A percentile compares a stretch with the other conserved stretches of the same genome.
Evolutionary conservation across 2,329 filamentous ascomycete species (phyloP).

Genomic region (Rhynchosporium secalis): DNA sequence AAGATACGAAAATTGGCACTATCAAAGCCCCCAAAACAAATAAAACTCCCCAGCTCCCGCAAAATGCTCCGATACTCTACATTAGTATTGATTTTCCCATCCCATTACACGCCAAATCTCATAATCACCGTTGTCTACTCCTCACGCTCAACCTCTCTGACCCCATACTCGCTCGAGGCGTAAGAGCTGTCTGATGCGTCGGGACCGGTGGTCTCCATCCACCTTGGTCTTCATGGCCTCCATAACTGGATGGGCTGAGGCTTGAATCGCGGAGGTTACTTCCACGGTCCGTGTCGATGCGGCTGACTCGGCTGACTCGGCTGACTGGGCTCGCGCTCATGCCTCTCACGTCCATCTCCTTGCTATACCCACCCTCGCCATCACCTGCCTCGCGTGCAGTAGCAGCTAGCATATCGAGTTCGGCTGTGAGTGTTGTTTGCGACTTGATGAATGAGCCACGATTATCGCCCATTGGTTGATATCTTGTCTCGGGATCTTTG

Average conservation of each 20-base stretch:
- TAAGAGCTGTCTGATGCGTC: slow-evolving; percentile 1
- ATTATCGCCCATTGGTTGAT: slow-evolving; percentile 96
- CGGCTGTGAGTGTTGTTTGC: slow-evolving; percentile 81
- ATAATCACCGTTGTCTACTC: neutral
- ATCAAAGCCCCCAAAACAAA: neutral
- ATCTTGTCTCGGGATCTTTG: slow-evolving; percentile 92
- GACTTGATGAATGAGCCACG: slow-evolving; percentile 98
- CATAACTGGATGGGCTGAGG: slow-evolving; percentile 1
- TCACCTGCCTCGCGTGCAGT: slow-evolving; percentile 71
- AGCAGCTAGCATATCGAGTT: slow-evolving; percentile 85
- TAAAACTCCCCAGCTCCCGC: neutral
- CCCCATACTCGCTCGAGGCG: slow-evolving; percentile 4
- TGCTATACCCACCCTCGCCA: slow-evolving; percentile 1
- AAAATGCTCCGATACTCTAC: slow-evolving; percentile 6
- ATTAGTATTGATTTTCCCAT: slow-evolving; percentile 2
- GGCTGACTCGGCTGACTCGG: neutral
- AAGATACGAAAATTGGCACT: neutral
- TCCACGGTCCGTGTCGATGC: neutral
- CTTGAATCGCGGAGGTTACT: slow-evolving; percentile 1
- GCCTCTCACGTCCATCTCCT: slow-evolving; percentile 8
- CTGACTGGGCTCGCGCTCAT: slow-evolving; percentile 1
- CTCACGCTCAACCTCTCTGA: slow-evolving; percentile 8
- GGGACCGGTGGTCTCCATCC: slow-evolving; percentile 2
- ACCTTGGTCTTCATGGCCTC: neutral
- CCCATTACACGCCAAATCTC: neutral